Evolutionary conservation across 1,139 yeast genomes (phyloP).

Genomic region (Saccharomyces hybrid): DNA sequence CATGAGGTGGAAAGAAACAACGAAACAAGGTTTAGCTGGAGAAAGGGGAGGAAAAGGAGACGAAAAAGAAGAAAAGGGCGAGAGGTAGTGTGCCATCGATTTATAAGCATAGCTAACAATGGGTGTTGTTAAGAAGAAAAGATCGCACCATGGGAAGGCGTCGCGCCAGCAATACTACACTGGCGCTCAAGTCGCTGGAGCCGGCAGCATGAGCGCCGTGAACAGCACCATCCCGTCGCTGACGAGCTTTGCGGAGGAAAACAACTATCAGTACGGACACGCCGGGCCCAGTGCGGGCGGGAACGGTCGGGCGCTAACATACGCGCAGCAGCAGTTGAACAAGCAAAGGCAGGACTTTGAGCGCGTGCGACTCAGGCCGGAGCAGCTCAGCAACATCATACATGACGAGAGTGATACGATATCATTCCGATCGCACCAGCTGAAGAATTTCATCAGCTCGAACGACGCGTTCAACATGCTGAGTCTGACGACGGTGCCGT

Average conservation of each 20-base stretch:
- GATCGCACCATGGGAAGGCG: slow-evolving; percentile 13
- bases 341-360: not conserved
- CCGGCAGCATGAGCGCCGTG: slow-evolving; percentile 13
- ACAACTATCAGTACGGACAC: not conserved
- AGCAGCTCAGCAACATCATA: not conserved
- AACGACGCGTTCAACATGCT: slow-evolving; percentile 21
- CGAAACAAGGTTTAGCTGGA: not conserved
- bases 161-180: slow-evolving; percentile 13
- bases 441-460: slow-evolving; percentile 21
- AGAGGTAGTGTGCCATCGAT: not conserved
- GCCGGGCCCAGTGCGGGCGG: not conserved
- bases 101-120: slow-evolving; percentile 4
- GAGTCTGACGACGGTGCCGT: slow-evolving; percentile 21
- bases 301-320: not conserved
- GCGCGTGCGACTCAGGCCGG: not conserved
- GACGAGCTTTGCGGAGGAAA: not conserved
- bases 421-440: slow-evolving; percentile 24
- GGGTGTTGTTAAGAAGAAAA: slow-evolving; percentile 19
- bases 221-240: slow-evolving; percentile 5
- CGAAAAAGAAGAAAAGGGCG: not conserved
- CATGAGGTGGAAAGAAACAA: not conserved
- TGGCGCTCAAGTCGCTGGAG: slow-evolving; percentile 5
- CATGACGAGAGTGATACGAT: slow-evolving; percentile 32
- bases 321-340: not conserved
- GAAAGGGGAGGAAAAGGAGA: not conserved